Base-by-base conservation (phyloP, 306 rosid species). In the Pyrus bretschneideri region DNA sequence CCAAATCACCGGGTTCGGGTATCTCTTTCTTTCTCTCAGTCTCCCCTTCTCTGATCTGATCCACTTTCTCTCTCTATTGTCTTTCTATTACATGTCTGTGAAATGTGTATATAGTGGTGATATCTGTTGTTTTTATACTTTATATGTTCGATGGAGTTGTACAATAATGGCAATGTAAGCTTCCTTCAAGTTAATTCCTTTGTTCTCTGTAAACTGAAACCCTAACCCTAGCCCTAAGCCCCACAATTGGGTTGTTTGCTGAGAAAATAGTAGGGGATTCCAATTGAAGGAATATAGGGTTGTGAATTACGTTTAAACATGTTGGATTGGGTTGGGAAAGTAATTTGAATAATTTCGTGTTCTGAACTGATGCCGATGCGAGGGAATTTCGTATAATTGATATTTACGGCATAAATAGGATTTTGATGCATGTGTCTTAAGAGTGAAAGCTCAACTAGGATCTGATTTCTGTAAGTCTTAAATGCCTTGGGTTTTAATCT, bases 1-100 rank as follows among this genome's bases (percentile, higher is more conserved):
- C 98, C 3, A 82, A 86, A 78, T 91, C 97, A 27, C 93, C 92
- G 11, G 67, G 87, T 40, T 83, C 85, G 73, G 99, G 99, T 96
- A 79, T 57, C 27, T 69, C 31, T 79, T 57, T 70, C 63, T n/a
- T 25, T 69, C 31, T 81, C 58, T 70, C 63, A 69, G 49, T 76
- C 30, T 68, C 21, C 51, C 29, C 42, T 57, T 73, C 54, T 81
- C 88, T 79, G 92, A 90, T 92, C 98, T 74, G 97, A 86, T 96
- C 89, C 81, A 30, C 25, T 77, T 33, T 83, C 70, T 81, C 63
- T 85, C 62, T 70, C 21, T 69, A 42, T 5, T 76, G 58, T 73
- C 54, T 72, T 35, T 70, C 21, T 57, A 51, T n/a, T 64, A 25
- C 59, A 10, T 38, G 25, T 66, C 6, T 52, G 66, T 31, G 55